Base-by-base conservation (phyloP, 768 basidiomycete species). In the Pleurotus ostreatus region DNA sequence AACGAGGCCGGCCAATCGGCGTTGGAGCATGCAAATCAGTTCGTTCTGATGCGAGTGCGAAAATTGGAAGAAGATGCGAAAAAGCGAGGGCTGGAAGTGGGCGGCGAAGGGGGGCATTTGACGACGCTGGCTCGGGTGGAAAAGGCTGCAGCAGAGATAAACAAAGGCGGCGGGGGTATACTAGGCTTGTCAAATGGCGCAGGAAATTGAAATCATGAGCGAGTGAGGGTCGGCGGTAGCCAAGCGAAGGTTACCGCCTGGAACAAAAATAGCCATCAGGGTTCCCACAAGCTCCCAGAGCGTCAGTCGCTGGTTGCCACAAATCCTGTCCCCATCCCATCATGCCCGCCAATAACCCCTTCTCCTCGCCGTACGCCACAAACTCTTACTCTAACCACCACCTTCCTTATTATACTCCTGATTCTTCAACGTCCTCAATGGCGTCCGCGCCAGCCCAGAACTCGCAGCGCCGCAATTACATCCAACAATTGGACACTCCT, bases 41-140 rank as follows among this genome's bases (percentile, higher is more conserved):
- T 71, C 1, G 78, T 89, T 23, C 66, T 81, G 11, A 71, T 70
- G 41, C 80, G 86, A 48, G 69, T 89, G 55, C 74, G 72, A 64
- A 77, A 73, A 61, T 80, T 82, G 9, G 77, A 81, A 55, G 74
- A 73, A 55, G 68, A 77, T 54, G 75, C 78, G 4, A 71, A 73
- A 13, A 65, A 71, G 49, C 65, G 69, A 20, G 71, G 74, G 7
- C 55, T 74, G 37, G 60, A 61, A 34, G 60, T 61, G 2, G 56
- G 70, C 5, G 71, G 74, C 6, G 72, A 75, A 48, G 78, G 77
- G 4, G 70, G 73, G 0, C 76, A 75, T 20, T 65, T 69, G 59
- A 74, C 77, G 1, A 81, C 80, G 15, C 63, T 82, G 13, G 63
- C 63, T 13, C 68, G 82, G 15, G 77, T 82, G 2, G 81, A 81